Conservation (phyloP, 306 rosid species). For the Lotus japonicus region DNA sequence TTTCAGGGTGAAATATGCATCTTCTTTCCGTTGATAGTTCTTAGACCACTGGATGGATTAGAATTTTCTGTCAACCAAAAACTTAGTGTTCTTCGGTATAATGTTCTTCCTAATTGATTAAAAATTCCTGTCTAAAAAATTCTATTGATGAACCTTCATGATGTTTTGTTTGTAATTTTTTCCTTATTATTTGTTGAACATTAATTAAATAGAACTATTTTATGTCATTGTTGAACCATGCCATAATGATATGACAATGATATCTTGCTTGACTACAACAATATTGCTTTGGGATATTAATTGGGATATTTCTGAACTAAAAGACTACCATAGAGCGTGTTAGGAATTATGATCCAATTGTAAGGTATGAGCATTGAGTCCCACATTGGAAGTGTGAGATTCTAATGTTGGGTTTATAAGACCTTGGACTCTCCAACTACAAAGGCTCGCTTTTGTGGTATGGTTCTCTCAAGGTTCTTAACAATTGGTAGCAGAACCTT, state of each 20-base stretch:
- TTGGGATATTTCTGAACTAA: neutral
- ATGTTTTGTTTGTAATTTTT: slow-evolving; percentile 17
- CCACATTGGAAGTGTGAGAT: no score
- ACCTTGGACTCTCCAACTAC: no score
- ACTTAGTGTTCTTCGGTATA: slow-evolving; percentile 88
- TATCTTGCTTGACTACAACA: neutral
- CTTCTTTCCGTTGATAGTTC: slow-evolving; percentile 92
- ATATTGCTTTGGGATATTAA: neutral
- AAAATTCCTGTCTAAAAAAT: neutral
- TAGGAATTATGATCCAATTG: no score
- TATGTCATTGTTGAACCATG: neutral
- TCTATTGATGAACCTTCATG: neutral
- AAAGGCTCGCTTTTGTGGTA: no score
- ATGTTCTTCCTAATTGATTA: slow-evolving; percentile 28
- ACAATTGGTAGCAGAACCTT: no score
- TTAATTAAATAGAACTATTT: neutral
- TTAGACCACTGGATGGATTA: slow-evolving; percentile 81
- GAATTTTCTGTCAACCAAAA: slow-evolving; percentile 79
- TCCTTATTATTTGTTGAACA: slow-evolving; percentile 1
- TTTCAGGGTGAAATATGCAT: slow-evolving; percentile 98
- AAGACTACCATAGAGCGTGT: neutral
- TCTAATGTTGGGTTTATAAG: no score
- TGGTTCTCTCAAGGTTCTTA: no score
- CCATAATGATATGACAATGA: neutral
- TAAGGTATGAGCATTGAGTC: no score